Evolutionary conservation across 1,284 basidiomycete species (phyloP).

Genomic region (Austropuccinia psidii): DNA sequence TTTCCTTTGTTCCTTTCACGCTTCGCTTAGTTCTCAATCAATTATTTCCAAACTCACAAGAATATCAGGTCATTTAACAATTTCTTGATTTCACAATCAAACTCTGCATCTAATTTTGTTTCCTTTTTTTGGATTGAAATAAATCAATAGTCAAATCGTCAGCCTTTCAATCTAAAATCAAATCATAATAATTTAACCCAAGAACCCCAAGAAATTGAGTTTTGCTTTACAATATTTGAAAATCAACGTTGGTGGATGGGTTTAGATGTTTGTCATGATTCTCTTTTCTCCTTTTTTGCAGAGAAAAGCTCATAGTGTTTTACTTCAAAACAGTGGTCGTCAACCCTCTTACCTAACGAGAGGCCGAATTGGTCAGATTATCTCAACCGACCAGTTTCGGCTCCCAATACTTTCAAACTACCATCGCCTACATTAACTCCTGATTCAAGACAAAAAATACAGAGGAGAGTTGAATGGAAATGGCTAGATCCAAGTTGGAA

Average conservation of each 20-base stretch:
- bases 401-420: slow-evolving; percentile 45
- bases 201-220: slow-evolving; percentile 45
- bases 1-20: not conserved
- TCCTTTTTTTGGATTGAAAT: not conserved
- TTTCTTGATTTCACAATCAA: not conserved
- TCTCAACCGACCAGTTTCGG: slow-evolving; percentile 44
- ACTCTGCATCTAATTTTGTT: not conserved
- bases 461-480: slow-evolving; percentile 43
- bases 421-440: slow-evolving; percentile 41
- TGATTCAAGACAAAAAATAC: slow-evolving; percentile 37
- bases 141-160: slow-evolving; percentile 14
- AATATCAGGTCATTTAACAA: not conserved
- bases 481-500: slow-evolving; percentile 48
- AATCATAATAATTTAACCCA: not conserved
- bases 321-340: slow-evolving; percentile 42
- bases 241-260: slow-evolving; percentile 49
- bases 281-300: not conserved
- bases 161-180: slow-evolving; percentile 29
- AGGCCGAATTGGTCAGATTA: slow-evolving; percentile 45
- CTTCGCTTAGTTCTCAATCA: not conserved
- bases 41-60: not conserved
- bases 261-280: slow-evolving; percentile 41
- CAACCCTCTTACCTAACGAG: slow-evolving; percentile 47
- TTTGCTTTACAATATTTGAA: slow-evolving; percentile 47
- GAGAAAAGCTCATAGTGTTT: not conserved